Base-by-base conservation (phyloP, 2,329 filamentous ascomycete species). In the Penicillium sp. region DNA sequence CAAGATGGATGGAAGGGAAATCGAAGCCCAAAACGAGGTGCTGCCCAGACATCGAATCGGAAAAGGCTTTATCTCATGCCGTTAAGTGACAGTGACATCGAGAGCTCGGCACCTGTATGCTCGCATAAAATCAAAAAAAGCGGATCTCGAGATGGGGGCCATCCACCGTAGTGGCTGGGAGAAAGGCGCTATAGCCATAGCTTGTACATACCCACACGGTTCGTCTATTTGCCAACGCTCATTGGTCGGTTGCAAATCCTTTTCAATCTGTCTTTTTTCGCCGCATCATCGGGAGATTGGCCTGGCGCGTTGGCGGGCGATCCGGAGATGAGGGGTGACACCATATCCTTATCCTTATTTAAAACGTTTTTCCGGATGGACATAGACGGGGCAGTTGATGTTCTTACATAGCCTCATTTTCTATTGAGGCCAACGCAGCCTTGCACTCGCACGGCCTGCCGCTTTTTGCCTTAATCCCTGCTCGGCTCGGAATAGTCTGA, bases 111-210 rank as follows among this genome's bases (percentile, higher is more conserved):
- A 39, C 40, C 45, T 14, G 16, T 43, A 24, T 44, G 31, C 21
- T 39, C 39, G 38, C 34, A 40, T 27, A 36, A 36, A 48, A n/a
- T 40, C n/a, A 14, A 50, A 44, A 46, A 46, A 49, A 42, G 43
- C 46, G 45, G 46, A 45, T 36, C 40, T 53, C 18, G 24, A 29
- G 29, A 64, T 67, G 57, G 57, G 61, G 60, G 56, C 56, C 58
- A 57, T 59, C 59, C 55, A 63, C 64, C 55, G 52, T 55, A 64
- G 58, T 64, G 62, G 55, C 55, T 55, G 43, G 49, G 52, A 51
- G 56, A 49, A 53, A 49, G 53, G 50, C 63, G 61, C 63, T 62
- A 63, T 63, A 51, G 54, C 56, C 59, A 58, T 64, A 60, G 56
- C 58, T 55, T 63, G 50, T 63, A 49, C 45, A 50, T 62, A 60